These are phyloP conservation scores for Colletotrichum navitas DNA, from an alignment of 2,329 filamentous ascomycete genomes.

Conservation along the genomic window DNA sequence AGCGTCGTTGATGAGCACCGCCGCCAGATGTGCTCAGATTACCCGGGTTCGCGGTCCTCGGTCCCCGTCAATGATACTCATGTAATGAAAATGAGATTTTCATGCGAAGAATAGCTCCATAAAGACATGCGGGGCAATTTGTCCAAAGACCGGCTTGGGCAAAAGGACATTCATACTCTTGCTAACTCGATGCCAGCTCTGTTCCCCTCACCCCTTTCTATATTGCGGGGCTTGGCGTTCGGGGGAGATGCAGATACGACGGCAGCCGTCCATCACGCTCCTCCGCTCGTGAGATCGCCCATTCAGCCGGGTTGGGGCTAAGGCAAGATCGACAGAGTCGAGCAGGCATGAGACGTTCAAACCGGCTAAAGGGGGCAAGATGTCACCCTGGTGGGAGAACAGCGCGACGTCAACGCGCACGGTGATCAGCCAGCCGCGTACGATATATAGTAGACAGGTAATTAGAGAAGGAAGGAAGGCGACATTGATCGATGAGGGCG, in stretches of 20 bases:
- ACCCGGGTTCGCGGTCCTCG: neutral
- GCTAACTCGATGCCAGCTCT: neutral
- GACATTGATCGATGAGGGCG: slow-evolving; percentile 20
- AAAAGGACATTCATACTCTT: neutral
- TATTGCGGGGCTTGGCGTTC: neutral
- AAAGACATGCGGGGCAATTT: neutral
- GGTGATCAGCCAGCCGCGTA: neutral
- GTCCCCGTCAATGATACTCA: neutral
- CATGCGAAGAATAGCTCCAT: neutral
- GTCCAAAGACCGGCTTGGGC: neutral
- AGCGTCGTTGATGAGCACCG: neutral
- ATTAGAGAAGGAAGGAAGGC: neutral
- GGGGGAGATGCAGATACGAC: neutral
- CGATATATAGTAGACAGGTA: neutral
- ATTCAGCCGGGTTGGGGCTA: neutral
- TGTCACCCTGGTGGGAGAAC: slow-evolving; percentile 1
- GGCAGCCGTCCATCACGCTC: neutral
- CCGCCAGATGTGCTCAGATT: neutral
- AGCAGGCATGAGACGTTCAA: slow-evolving; percentile 17
- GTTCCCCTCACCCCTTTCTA: neutral
- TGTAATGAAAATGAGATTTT: neutral
- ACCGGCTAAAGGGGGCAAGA: neutral
- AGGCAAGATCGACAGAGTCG: slow-evolving; percentile 14
- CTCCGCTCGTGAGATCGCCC: slow-evolving; percentile 4
- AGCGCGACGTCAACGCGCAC: neutral